phyloP scores from a whole-genome alignment of 106 monocot species.

The Allium cepa region DNA sequence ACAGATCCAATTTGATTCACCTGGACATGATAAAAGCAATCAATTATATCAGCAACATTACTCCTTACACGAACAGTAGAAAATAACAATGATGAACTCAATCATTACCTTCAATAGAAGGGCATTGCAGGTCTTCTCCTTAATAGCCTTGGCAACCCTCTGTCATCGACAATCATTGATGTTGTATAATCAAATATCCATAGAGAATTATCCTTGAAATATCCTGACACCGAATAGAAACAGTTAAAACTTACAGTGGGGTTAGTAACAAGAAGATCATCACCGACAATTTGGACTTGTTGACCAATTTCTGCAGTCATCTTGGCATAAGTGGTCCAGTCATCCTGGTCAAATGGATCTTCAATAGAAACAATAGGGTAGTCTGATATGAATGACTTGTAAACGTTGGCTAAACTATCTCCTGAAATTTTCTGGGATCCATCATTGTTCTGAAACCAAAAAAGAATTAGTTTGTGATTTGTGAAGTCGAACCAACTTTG shows the following conservation, averaged over 20 bases:
- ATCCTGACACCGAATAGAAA: no score
- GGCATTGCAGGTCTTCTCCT: constrained; percentile 92
- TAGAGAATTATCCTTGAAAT: no score
- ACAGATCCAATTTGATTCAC: constrained; percentile 99
- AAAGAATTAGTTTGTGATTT: background rate
- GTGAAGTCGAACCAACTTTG: no score
- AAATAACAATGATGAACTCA: no score
- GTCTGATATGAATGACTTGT: constrained; percentile 86
- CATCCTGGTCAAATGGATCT: constrained; percentile 99
- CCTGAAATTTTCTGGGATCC: constrained; percentile 98
- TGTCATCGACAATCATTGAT: constrained; percentile 18
- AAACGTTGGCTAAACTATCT: constrained; percentile 69
- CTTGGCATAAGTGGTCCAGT: constrained; percentile 84
- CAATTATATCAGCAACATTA: no score
- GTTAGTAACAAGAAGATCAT: constrained; percentile 98
- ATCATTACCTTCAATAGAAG: constrained; percentile 44
- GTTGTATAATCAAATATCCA: no score
- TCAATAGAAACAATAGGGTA: constrained; percentile 98
- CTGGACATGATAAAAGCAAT: constrained; percentile 16
- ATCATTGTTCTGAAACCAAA: constrained; percentile 71
- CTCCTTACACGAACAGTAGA: no score
- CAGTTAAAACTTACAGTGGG: constrained; percentile 54
- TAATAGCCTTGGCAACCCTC: constrained; percentile 92
- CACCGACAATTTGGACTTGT: constrained; percentile 91
- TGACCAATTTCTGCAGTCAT: constrained; percentile 84